Evolutionary conservation across 306 rosid genomes (phyloP).

Genomic region (Macrotyloma uniflorum): DNA sequence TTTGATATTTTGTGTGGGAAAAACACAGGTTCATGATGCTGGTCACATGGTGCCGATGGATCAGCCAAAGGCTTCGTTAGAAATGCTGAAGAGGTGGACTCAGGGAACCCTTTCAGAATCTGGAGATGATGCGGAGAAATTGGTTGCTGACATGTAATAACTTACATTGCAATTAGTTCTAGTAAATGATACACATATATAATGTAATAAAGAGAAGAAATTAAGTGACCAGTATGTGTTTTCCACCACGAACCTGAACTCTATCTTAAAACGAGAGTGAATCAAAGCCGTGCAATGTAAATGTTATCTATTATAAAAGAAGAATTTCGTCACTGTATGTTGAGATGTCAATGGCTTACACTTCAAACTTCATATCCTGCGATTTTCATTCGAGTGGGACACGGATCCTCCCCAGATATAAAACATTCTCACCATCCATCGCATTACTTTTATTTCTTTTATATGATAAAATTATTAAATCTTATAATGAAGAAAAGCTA

Average conservation of each 20-base stretch:
- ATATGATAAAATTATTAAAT: no score
- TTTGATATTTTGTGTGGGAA: constrained; percentile 10
- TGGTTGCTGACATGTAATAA: constrained; percentile 68
- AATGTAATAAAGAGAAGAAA: background rate
- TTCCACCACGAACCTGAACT: background rate
- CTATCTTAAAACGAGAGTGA: background rate
- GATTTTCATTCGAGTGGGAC: background rate
- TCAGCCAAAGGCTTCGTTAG: constrained; percentile 92
- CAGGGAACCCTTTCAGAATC: constrained; percentile 63
- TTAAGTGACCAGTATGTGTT: background rate
- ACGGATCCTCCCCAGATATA: no score
- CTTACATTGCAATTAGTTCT: constrained; percentile 8
- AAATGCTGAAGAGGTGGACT: constrained; percentile 94
- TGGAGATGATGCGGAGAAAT: constrained; percentile 37
- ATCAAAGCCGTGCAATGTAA: background rate
- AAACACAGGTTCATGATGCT: constrained; percentile 84
- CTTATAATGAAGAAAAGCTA: no score
- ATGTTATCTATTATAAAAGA: no score
- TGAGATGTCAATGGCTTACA: background rate
- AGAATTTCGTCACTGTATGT: background rate
- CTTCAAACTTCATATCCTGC: background rate
- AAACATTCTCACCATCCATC: no score
- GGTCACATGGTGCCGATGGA: constrained; percentile 99
- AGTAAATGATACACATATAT: constrained; percentile 11
- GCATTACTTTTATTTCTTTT: no score